Evolutionary conservation across 306 rosid genomes (phyloP), one percentile per base, ranked within the genome.

Genomic region (Comarum palustre): DNA sequence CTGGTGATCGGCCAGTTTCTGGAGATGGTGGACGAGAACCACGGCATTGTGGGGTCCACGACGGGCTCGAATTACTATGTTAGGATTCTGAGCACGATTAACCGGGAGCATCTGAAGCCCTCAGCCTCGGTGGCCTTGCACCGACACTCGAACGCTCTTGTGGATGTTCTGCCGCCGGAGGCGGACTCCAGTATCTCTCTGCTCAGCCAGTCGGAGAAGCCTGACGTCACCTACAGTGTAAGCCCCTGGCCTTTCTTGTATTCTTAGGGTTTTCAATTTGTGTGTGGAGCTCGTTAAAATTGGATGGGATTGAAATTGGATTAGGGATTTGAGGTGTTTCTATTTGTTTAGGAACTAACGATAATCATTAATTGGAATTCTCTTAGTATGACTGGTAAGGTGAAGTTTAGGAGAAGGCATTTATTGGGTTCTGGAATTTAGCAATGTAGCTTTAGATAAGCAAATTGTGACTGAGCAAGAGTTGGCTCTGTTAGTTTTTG

Each of bases 191-290:
- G 99, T 20, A 95, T 95, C 63, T 95, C 99, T 1, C 93, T 95
- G 0, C 96, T 95, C 12, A 95, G 99, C 74, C 99, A 95, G 84
- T 95, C 99, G 0, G 99, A 95, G 88, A 95, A 95, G 90, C 99
- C 99, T 3, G 99, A 95, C 66, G 99, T 95, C 75, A 85, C 97
- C 57, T 95, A 95, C 75, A 87, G 80, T 73, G 99, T 95, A 60
- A 83, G 90, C 32, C 27, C 13, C 31, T 29, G 2, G 31, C 31
- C 31, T 29, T 29, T 29, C 31, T 29, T 29, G 31, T 29, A 1
- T 0, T 4, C 8, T 43, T 32, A 36, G 29, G 13, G 54, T 58
- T 22, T 3, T 14, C 6, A 19, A 24, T 29, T 22, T 55, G 45
- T 20, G 0, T 25, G 6, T 11, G 6, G 34, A 50, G 24, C 15